These are phyloP conservation scores for Jamesozyma rosinii DNA, from an alignment of 805 yeast genomes.

Conservation along the genomic window DNA sequence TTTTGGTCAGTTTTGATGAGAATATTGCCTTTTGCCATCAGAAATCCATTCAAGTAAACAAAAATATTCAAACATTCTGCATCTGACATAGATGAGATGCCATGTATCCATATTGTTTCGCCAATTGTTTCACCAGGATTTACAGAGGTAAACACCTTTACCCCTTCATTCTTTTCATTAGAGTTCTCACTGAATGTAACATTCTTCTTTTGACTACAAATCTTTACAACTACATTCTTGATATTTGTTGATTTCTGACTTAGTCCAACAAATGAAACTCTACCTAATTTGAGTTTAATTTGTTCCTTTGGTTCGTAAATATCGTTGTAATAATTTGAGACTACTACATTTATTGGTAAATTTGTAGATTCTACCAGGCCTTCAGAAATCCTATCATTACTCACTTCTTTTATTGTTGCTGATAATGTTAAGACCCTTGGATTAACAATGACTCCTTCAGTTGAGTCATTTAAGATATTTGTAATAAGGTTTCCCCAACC, in stretches of 20 bases:
- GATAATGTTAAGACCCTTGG: constrained; percentile 69
- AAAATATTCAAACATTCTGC: constrained; percentile 48
- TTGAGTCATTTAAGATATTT: constrained; percentile 66
- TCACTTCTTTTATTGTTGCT: constrained; percentile 66
- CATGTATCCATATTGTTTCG: constrained; percentile 57
- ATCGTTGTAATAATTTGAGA: constrained; percentile 45
- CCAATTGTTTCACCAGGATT: constrained; percentile 63
- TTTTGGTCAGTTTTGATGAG: constrained; percentile 39
- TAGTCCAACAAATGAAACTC: constrained; percentile 19
- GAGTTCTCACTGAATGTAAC: constrained; percentile 59
- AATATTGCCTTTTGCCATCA: constrained; percentile 50
- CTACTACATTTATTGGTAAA: constrained; percentile 43
- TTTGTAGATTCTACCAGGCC: background rate
- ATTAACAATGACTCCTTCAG: constrained; percentile 67
- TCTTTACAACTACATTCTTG: constrained; percentile 17
- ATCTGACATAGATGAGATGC: constrained; percentile 40
- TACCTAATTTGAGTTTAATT: constrained; percentile 51
- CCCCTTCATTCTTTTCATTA: constrained; percentile 41
- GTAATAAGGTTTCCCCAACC: constrained; percentile 90
- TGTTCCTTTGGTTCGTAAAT: constrained; percentile 51
- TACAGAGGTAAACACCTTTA: constrained; percentile 70
- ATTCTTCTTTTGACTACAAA: constrained; percentile 35
- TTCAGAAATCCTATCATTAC: constrained; percentile 31
- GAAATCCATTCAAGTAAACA: constrained; percentile 54
- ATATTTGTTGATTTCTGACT: constrained; percentile 13